phyloP scores from a whole-genome alignment of 176 grass and related monocot species.

The Oryza meyeriana region DNA sequence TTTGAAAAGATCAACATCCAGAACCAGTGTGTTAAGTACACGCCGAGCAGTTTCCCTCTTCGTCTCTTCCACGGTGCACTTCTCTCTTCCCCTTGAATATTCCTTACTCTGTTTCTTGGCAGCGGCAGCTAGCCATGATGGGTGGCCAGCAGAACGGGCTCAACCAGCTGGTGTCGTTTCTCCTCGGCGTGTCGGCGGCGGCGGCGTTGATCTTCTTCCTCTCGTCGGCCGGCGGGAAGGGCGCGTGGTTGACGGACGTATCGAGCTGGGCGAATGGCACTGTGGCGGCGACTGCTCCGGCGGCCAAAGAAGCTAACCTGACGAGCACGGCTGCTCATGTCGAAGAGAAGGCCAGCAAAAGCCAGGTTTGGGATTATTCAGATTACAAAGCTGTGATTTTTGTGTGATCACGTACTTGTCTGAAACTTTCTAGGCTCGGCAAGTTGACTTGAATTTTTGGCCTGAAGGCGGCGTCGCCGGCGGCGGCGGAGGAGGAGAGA shows the following conservation, averaged over 20 bases:
- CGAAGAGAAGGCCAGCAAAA: neutral
- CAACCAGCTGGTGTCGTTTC: conserved; percentile 53
- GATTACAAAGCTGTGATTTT: neutral
- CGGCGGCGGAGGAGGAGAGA: conserved; percentile 7
- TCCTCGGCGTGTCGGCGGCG: conserved; percentile 59
- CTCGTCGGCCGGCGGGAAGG: conserved; percentile 19
- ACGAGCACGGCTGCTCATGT: neutral
- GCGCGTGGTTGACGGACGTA: neutral
- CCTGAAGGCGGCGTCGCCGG: neutral
- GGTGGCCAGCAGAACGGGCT: conserved; percentile 45
- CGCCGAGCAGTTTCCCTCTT: conserved; percentile 23
- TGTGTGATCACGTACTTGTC: neutral
- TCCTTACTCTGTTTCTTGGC: neutral
- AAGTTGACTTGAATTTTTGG: neutral
- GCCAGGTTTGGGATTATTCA: neutral
- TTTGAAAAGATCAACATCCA: conserved; percentile 36
- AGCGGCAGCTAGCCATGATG: conserved; percentile 21
- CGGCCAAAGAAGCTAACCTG: neutral
- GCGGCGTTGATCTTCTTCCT: conserved; percentile 58
- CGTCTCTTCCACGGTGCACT: neutral
- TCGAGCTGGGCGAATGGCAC: conserved; percentile 48
- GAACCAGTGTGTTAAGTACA: neutral
- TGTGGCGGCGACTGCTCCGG: neutral
- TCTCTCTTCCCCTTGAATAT: neutral
- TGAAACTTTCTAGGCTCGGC: neutral